These are phyloP conservation scores for Pterocarpus macrocarpus DNA, from an alignment of 306 rosid species.

Conservation along the genomic window DNA sequence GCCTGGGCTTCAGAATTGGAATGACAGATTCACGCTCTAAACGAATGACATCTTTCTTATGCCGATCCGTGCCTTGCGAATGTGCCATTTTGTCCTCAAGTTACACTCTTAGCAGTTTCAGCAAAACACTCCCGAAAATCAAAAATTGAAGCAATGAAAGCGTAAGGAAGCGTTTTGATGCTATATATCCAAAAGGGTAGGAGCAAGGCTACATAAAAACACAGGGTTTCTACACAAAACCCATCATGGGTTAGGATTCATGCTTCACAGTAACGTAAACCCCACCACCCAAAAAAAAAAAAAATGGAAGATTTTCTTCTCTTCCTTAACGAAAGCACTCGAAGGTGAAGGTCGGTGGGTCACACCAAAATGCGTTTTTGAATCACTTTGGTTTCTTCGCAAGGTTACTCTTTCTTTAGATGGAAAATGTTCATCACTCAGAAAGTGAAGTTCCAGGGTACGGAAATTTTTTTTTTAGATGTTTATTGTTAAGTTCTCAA, in stretches of 20 bases:
- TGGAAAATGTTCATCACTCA: slow-evolving; percentile 21
- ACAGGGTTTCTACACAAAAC: slow-evolving; percentile 1
- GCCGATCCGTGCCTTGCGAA: slow-evolving; percentile 35
- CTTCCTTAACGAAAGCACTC: slow-evolving; percentile 14
- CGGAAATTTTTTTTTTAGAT: neutral
- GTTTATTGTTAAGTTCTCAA: neutral
- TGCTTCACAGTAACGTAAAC: slow-evolving; percentile 14
- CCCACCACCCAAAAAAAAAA: neutral
- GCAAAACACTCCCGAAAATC: slow-evolving; percentile 21
- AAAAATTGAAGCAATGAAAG: slow-evolving; percentile 33
- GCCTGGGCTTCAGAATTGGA: slow-evolving; percentile 84
- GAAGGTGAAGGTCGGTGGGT: slow-evolving; percentile 19
- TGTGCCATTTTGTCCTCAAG: slow-evolving; percentile 33
- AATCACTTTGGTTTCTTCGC: slow-evolving; percentile 43
- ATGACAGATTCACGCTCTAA: slow-evolving; percentile 93
- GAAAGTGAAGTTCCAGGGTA: neutral
- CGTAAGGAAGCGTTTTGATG: slow-evolving; percentile 34
- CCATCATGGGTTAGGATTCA: neutral
- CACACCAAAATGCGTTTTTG: slow-evolving; percentile 17
- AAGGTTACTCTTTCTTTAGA: neutral
- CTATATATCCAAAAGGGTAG: slow-evolving; percentile 21
- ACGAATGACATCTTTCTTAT: slow-evolving; percentile 70
- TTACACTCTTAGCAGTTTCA: slow-evolving; percentile 34
- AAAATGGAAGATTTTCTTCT: no score
- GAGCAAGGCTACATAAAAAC: neutral